Base-by-base conservation (phyloP, 2,329 filamentous ascomycete genomes). In the Fusarium cyanostomum region DNA sequence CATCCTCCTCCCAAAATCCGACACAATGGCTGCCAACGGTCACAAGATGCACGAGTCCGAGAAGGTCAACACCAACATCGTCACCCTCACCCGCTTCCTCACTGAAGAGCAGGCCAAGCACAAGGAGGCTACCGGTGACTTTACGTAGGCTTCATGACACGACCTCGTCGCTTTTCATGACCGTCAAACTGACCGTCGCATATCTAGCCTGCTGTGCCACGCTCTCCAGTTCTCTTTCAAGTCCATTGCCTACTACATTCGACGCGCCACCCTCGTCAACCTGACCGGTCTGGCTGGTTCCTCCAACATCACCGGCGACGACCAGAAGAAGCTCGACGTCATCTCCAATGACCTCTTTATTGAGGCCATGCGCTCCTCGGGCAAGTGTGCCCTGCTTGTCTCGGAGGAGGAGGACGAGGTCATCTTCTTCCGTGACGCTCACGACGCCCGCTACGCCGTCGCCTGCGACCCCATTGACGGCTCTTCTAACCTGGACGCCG, bases 201-300 rank as follows among this genome's bases (percentile, higher is more conserved):
- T 33, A 10, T 37, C 24, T 50, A 97, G 94, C 72, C 86, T 99
- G 50, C 88, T 99, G 59, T 97, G 93, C 85, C 95, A 99, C 78
- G 94, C 95, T 59, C 91, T 99, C 58, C 95, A 98, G 80, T 99
- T 98, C 84, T 94, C 95, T 67, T 99, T 99, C 90, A 99, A 99
- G 84, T 96, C 92, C 68, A 99, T 99, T 78, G 92, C 95, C 72
- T 97, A 98, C 85, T 99, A 97, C 84, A 99, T 99, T 79, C 94
- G 94, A 73, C 90, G 95, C 78, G 93, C 94, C 31, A 94, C 92
- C 21, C 84, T 99, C 66, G 94, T 98, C 81, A 97, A 97, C 83
- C 87, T 99, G 62, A 96, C 92, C 49, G 95, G 95, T 61, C 88
- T 99, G 44, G 95, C 95, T 62, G 95, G 95, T 58, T 95, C 94